Base-by-base conservation (phyloP, 352 stramenopile species). In the Plasmopara halstedii region DNA sequence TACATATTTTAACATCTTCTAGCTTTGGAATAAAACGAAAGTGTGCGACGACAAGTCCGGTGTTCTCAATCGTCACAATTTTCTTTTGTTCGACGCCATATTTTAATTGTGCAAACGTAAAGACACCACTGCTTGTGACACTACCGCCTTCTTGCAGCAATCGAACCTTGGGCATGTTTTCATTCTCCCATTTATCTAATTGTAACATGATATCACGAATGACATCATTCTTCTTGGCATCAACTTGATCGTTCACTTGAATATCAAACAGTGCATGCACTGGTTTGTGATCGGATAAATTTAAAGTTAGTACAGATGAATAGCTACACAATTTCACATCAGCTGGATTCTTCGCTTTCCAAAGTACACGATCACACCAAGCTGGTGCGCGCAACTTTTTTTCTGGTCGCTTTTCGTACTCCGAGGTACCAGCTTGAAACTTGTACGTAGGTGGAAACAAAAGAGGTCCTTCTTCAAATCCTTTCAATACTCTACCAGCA, bases 341-440 rank as follows among this genome's bases (percentile, higher is more conserved):
- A 0, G 60, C 48, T 1, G 64, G 50, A 6, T 46, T 64, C 25
- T 85, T 87, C 0, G 78, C 69, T 50, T 70, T 81, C 82, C 83
- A 96, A 6, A 96, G 52, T 1, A 96, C 62, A 6, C 86, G 79
- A 50, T 96, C 86, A 38, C 86, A 96, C 97, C 97, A 99, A 5
- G 97, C 97, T 1, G 97, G 97, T 2, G 96, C 96, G 14, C 97
- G 82, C 1, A 99, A 57, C 56, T 99, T 99, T 74, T 99, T 99
- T 46, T 99, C 96, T 0, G 95, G 93, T 1, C 97, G 79, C 42
- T 95, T 86, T 56, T 99, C 97, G 58, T 99, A 99, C 10, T 83
- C 50, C 38, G 93, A 87, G 10, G 93, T 98, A 0, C 93, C 94
- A 3, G 93, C 85, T 53, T 99, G 88, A 56, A 97, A 99, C 62